Evolutionary conservation across 2,329 filamentous ascomycete genomes (phyloP).

Genomic region (Raffaelea deltoideospora): DNA sequence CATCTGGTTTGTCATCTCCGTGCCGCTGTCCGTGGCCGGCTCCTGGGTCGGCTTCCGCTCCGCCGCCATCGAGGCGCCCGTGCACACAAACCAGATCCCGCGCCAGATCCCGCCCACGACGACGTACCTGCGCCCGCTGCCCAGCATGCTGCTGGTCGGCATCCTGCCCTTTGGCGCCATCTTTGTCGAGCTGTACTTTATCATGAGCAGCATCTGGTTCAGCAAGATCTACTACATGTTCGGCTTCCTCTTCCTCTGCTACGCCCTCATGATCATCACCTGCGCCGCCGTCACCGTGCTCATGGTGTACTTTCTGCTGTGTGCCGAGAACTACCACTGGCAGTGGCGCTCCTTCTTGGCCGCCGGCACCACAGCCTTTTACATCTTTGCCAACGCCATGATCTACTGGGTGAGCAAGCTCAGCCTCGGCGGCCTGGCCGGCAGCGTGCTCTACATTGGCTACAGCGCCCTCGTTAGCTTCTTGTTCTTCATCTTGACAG

Average conservation of each 20-base stretch:
- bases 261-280: conserved; percentile 92
- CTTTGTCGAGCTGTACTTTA: conserved; percentile 97
- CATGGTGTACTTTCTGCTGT: conserved; percentile 92
- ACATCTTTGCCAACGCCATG: conserved; percentile 83
- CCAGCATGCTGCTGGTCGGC: conserved; percentile 82
- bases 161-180: conserved; percentile 92
- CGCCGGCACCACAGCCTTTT: conserved; percentile 76
- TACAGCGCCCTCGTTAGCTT: conserved; percentile 84
- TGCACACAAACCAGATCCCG: conserved; percentile 94
- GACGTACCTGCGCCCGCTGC: conserved; percentile 72
- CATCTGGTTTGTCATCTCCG: conserved; percentile 96
- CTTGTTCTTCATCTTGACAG: conserved; percentile 84
- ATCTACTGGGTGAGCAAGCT: conserved; percentile 85
- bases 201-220: conserved; percentile 98
- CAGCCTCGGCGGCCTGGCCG: conserved; percentile 69
- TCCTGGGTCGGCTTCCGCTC: conserved; percentile 89
- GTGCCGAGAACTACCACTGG: conserved; percentile 96
- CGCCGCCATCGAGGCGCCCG: conserved; percentile 56
- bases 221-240: conserved; percentile 99
- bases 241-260: conserved; percentile 95
- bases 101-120: conserved; percentile 74
- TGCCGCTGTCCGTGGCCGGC: conserved; percentile 77
- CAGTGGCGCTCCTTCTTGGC: conserved; percentile 93
- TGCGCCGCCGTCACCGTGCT: conserved; percentile 83
- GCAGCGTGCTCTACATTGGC: conserved; percentile 81